A percentile compares a stretch with the other conserved stretches of the same genome.
These are phyloP conservation scores for Alloteropsis semialata DNA, from an alignment of 176 grass and related monocot species.

Conservation along the genomic window DNA sequence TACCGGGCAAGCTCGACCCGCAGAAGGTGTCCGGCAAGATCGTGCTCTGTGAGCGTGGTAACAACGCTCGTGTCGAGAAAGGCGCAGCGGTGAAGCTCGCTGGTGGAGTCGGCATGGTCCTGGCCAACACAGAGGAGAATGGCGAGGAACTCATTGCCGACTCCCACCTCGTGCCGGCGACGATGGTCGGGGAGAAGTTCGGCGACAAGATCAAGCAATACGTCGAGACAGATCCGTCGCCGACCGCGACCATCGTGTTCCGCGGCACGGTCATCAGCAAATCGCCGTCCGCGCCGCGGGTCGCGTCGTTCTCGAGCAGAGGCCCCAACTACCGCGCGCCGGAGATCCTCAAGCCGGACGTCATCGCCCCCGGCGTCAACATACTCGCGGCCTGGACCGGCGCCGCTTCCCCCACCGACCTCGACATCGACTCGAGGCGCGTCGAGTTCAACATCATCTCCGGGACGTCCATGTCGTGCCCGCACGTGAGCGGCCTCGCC, in stretches of 20 bases:
- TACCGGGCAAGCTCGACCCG: constrained; percentile 32
- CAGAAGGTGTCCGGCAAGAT: constrained; percentile 70
- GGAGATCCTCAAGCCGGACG: no score
- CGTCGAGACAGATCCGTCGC: constrained; percentile 51
- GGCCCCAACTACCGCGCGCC: constrained; percentile 62
- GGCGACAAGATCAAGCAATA: constrained; percentile 71
- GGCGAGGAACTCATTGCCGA: constrained; percentile 91
- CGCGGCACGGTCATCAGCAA: constrained; percentile 63
- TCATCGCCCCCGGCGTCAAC: no score
- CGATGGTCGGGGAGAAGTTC: constrained; percentile 67
- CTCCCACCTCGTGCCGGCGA: constrained; percentile 77
- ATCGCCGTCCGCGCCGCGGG: constrained; percentile 56
- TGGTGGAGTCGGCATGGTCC: constrained; percentile 67
- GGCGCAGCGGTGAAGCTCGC: constrained; percentile 60
- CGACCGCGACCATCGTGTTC: constrained; percentile 72
- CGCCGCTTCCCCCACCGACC: no score
- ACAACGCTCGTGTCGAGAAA: constrained; percentile 67
- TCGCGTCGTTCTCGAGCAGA: constrained; percentile 74
- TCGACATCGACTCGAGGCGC: no score
- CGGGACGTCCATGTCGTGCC: no score
- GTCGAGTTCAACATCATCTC: no score
- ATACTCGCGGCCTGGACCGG: no score
- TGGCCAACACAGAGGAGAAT: constrained; percentile 64
- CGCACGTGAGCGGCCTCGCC: no score
- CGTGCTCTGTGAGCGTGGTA: constrained; percentile 66